phyloP scores from a whole-genome alignment of 192 early-diverging fungal species.

The Coemansia sp. region DNA sequence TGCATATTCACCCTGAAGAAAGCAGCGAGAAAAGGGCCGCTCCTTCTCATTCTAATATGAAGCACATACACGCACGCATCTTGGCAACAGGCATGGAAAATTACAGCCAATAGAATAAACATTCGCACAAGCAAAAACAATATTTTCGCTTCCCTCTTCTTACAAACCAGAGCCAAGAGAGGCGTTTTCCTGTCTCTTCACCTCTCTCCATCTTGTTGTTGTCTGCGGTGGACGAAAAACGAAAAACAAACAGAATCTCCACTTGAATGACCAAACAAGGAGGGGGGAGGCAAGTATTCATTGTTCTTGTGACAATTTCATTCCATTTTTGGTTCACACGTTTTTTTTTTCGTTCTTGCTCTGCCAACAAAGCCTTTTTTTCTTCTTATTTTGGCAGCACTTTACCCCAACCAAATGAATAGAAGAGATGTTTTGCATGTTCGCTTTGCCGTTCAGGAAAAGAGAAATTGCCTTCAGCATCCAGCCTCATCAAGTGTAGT shows the following conservation, averaged over 20 bases:
- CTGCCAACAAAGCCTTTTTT: neutral
- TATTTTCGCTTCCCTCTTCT: neutral
- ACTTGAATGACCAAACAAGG: neutral
- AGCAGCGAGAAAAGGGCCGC: slow-evolving; percentile 8
- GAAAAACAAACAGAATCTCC: neutral
- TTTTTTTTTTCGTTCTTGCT: neutral
- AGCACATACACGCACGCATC: neutral
- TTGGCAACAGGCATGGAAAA: neutral
- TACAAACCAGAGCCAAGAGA: slow-evolving; percentile 1
- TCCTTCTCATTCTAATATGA: neutral
- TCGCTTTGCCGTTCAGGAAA: neutral
- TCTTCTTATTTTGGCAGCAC: neutral
- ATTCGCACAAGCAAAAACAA: neutral
- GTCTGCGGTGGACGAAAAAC: no score
- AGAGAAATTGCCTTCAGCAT: neutral
- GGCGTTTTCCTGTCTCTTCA: neutral
- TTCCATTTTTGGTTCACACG: slow-evolving; percentile 8
- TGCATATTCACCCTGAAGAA: slow-evolving; percentile 4
- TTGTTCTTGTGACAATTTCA: slow-evolving; percentile 3
- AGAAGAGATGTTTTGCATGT: neutral
- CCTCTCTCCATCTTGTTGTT: neutral
- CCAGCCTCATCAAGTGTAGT: neutral
- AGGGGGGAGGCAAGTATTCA: neutral
- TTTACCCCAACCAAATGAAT: slow-evolving; percentile 1
- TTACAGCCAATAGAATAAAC: slow-evolving; percentile 3